Conservation (phyloP, 1,284 basidiomycete genomes). For the Vanrija sp. region DNA sequence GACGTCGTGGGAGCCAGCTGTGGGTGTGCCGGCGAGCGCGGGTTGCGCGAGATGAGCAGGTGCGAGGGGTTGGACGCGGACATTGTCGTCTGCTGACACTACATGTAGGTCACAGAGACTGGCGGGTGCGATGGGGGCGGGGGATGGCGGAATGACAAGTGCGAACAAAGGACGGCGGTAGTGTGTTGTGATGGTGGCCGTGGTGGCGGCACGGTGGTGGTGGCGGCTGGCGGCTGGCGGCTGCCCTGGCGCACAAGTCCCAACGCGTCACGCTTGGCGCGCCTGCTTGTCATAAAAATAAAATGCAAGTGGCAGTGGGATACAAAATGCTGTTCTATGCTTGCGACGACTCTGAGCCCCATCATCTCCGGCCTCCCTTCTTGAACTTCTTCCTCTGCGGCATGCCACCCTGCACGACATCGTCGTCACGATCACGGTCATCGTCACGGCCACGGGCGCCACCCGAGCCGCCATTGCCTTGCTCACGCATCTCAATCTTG, state of each 20-base stretch:
- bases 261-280: not conserved
- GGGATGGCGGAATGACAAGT: not conserved
- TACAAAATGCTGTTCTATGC: not conserved
- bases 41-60: slow-evolving; percentile 43
- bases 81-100: slow-evolving; percentile 11
- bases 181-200: not conserved
- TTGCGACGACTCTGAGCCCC: not conserved
- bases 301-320: not conserved
- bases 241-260: not conserved
- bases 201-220: not conserved
- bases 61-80: slow-evolving; percentile 42
- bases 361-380: slow-evolving; percentile 5
- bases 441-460: slow-evolving; percentile 61
- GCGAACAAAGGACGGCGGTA: not conserved
- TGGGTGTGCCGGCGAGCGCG: slow-evolving; percentile 41
- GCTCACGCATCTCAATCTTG: slow-evolving; percentile 62
- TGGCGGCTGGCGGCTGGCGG: not conserved
- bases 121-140: too few species aligned
- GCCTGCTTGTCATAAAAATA: too few species aligned
- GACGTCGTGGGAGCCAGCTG: slow-evolving; percentile 36
- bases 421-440: slow-evolving; percentile 79
- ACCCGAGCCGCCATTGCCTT: slow-evolving; percentile 43
- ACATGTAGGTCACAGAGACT: not conserved
- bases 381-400: slow-evolving; percentile 44
- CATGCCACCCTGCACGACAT: slow-evolving; percentile 57